Conservation (phyloP, 2,329 filamentous ascomycete genomes). For the Fusarium ramigenum region DNA sequence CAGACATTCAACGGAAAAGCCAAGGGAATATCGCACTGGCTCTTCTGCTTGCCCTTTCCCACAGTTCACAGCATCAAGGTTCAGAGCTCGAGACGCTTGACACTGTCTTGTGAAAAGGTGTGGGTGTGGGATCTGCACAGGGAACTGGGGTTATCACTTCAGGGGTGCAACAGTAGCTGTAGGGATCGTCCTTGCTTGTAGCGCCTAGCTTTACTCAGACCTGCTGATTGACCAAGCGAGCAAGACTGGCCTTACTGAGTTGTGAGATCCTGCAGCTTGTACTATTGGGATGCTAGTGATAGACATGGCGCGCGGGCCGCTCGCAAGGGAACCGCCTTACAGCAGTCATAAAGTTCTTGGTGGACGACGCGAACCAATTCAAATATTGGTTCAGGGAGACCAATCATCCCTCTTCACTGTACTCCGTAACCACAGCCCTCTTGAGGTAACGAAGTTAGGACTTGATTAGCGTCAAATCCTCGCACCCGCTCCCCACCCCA, state of each 20-base stretch:
- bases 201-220: conserved; percentile 15
- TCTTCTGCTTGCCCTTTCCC: conserved; percentile 26
- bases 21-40: conserved; percentile 33
- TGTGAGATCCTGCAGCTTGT: conserved; percentile 31
- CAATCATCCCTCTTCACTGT: neutral
- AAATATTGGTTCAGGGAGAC: conserved; percentile 16
- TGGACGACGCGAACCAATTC: conserved; percentile 3
- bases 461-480: conserved; percentile 29
- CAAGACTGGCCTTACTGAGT: conserved; percentile 15
- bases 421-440: conserved; percentile 1
- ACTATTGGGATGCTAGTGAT: conserved; percentile 30
- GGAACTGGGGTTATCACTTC: conserved; percentile 35
- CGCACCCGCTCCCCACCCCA: conserved; percentile 21
- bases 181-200: conserved; percentile 41
- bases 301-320: conserved; percentile 37
- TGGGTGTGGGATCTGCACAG: conserved; percentile 42
- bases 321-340: conserved; percentile 27
- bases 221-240: conserved; percentile 23
- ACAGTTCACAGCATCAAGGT: conserved; percentile 1
- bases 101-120: conserved; percentile 22
- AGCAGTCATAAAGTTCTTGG: conserved; percentile 26
- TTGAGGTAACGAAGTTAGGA: conserved; percentile 16
- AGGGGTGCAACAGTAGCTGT: conserved; percentile 36
- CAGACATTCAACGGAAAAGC: conserved; percentile 25
- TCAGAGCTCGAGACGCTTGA: conserved; percentile 4